These are phyloP conservation scores for Paraconiothyrium sp. DNA, from an alignment of 2,329 filamentous ascomycete species.

Conservation along the genomic window DNA sequence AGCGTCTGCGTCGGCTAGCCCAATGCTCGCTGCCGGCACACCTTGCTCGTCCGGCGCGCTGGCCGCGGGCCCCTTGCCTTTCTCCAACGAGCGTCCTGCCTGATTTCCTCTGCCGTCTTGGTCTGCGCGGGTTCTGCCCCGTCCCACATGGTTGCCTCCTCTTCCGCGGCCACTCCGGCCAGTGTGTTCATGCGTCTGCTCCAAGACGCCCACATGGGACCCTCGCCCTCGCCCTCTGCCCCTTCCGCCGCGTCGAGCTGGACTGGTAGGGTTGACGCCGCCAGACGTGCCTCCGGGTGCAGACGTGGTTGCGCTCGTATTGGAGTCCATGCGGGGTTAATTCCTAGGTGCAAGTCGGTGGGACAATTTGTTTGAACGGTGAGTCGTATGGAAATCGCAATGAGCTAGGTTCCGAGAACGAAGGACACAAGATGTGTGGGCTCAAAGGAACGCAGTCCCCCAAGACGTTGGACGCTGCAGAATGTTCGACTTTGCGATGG, in stretches of 20 bases:
- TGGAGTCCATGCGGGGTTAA: conserved; percentile 48
- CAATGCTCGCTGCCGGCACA: conserved; percentile 4
- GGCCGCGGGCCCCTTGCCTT: conserved; percentile 37
- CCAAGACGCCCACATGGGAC: conserved; percentile 23
- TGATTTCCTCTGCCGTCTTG: conserved; percentile 45
- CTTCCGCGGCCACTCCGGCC: conserved; percentile 45
- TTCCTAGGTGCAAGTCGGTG: neutral
- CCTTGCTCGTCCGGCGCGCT: conserved; percentile 22
- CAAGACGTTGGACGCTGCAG: neutral
- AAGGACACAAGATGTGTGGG: neutral
- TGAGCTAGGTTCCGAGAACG: neutral
- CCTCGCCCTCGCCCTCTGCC: conserved; percentile 45
- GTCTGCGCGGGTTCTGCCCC: conserved; percentile 46
- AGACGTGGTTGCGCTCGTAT: conserved; percentile 26
- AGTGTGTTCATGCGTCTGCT: conserved; percentile 31
- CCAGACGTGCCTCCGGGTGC: conserved; percentile 29
- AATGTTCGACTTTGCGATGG: conserved; percentile 28
- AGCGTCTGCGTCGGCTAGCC: conserved; percentile 56
- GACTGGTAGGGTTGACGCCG: conserved; percentile 35
- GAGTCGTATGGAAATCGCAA: neutral
- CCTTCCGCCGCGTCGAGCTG: conserved; percentile 41
- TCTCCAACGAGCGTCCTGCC: conserved; percentile 35
- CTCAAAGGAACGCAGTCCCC: neutral
- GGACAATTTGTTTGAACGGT: neutral
- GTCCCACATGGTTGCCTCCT: conserved; percentile 43